A percentile compares a stretch with the other conserved stretches of the same genome.
Evolutionary conservation across 768 basidiomycete species (phyloP).

Genomic region (Fomitopsis pulvina): DNA sequence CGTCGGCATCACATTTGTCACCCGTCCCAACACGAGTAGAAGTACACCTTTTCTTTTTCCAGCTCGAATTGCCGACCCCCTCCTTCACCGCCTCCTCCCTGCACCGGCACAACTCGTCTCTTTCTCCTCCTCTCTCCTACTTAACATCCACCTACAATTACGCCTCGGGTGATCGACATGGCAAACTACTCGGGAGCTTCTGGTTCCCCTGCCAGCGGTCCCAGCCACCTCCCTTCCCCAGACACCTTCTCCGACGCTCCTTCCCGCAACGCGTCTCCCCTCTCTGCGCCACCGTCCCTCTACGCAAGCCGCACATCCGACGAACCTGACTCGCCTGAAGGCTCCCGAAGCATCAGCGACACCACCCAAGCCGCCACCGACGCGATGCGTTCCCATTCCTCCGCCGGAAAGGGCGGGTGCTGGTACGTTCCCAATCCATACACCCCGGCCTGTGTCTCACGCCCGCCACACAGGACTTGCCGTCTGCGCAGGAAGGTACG

Average conservation of each 20-base stretch:
- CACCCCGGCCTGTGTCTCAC: slow-evolving; percentile 4
- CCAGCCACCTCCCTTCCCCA: slow-evolving; percentile 16
- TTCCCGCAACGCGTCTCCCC: slow-evolving; percentile 16
- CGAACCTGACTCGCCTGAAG: slow-evolving; percentile 13
- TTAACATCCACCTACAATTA: slow-evolving; percentile 5
- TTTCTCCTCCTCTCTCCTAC: background rate
- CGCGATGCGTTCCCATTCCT: slow-evolving; percentile 26
- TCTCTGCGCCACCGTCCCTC: slow-evolving; percentile 12
- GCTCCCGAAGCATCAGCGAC: slow-evolving; percentile 34
- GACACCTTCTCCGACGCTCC: slow-evolving; percentile 13
- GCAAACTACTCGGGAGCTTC: slow-evolving; percentile 9
- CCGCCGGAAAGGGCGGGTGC: slow-evolving; percentile 68
- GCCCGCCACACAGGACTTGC: slow-evolving; percentile 56
- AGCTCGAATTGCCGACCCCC: slow-evolving; percentile 15
- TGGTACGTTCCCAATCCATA: slow-evolving; percentile 45
- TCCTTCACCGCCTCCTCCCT: slow-evolving; percentile 13
- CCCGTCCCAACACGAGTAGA: slow-evolving; percentile 17
- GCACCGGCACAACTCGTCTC: background rate
- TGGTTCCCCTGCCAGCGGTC: slow-evolving; percentile 13
- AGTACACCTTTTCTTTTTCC: slow-evolving; percentile 15
- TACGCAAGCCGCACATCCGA: slow-evolving; percentile 11
- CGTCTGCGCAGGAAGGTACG: slow-evolving; percentile 74
- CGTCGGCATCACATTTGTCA: slow-evolving; percentile 17
- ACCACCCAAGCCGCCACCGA: slow-evolving; percentile 35
- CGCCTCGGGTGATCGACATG: slow-evolving; percentile 6